Percentiles rank a stretch among this genome's conserved stretches.
Evolutionary conservation across 495 filamentous ascomycete genomes (phyloP).

Genomic region (Lepidopterella palustris): DNA sequence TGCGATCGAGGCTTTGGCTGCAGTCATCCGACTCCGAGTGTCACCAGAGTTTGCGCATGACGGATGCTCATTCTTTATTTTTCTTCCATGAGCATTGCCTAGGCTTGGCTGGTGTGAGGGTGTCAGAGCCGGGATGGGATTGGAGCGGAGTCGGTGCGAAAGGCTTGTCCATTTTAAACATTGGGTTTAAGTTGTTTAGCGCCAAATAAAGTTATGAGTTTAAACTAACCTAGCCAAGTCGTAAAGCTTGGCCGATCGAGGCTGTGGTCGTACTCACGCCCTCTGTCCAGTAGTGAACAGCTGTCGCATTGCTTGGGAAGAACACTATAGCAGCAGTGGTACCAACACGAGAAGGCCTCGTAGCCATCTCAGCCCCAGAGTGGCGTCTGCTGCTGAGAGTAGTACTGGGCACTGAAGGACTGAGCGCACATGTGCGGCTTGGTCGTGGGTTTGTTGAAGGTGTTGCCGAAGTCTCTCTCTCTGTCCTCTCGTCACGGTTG

Average conservation of each 20-base stretch:
- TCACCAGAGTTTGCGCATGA: neutral
- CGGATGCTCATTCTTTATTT: too few species aligned
- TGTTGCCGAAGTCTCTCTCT: too few species aligned
- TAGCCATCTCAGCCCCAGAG: neutral
- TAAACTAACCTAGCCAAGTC: neutral
- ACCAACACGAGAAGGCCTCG: neutral
- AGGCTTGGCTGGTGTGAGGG: slow-evolving; percentile 1
- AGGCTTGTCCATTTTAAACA: slow-evolving; percentile 23
- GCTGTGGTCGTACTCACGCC: slow-evolving; percentile 2
- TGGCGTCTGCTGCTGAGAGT: slow-evolving; percentile 3
- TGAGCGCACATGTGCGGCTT: too few species aligned
- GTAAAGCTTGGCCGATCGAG: slow-evolving; percentile 12
- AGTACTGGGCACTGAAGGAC: too few species aligned
- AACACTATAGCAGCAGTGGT: neutral
- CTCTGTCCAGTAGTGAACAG: slow-evolving; percentile 5
- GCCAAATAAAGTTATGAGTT: slow-evolving; percentile 7
- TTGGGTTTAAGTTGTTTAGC: slow-evolving; percentile 21
- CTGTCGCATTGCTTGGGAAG: neutral
- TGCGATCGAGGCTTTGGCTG: neutral
- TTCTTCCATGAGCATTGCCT: slow-evolving; percentile 2
- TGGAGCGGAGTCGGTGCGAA: slow-evolving; percentile 5
- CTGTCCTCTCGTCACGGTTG: too few species aligned
- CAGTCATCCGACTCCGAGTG: neutral
- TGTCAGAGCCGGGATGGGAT: slow-evolving; percentile 9
- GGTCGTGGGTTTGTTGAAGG: too few species aligned